phyloP scores from a whole-genome alignment of 2,329 filamentous ascomycete species.

The Hypoxylon sp. region DNA sequence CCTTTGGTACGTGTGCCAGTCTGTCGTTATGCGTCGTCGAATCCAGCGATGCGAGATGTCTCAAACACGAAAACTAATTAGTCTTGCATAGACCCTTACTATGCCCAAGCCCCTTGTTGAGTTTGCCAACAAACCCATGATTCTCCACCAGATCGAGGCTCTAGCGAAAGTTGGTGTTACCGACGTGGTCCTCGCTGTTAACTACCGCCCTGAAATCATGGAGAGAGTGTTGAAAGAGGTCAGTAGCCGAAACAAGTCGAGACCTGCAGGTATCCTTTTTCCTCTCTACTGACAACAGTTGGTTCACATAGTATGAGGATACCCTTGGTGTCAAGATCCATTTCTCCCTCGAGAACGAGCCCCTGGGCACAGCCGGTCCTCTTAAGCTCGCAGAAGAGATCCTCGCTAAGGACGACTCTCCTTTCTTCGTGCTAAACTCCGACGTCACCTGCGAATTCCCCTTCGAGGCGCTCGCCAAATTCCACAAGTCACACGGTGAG shows the following conservation, averaged over 20 bases:
- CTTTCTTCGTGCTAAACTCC: constrained; percentile 98
- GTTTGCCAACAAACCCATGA: constrained; percentile 99
- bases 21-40: constrained; percentile 19
- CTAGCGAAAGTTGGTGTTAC: constrained; percentile 94
- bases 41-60: constrained; percentile 25
- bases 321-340: constrained; percentile 95
- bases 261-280: constrained; percentile 25
- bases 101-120: constrained; percentile 98
- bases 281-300: constrained; percentile 22
- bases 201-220: constrained; percentile 99
- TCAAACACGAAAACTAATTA: constrained; percentile 44
- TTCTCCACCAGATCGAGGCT: constrained; percentile 96
- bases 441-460: constrained; percentile 99
- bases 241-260: constrained; percentile 50
- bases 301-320: constrained; percentile 78
- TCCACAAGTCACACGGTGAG: constrained; percentile 92
- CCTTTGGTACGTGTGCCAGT: constrained; percentile 78
- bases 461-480: constrained; percentile 88
- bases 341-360: constrained; percentile 96
- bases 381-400: constrained; percentile 95
- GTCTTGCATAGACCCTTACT: constrained; percentile 81
- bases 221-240: constrained; percentile 92
- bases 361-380: constrained; percentile 93
- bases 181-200: constrained; percentile 97
- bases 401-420: constrained; percentile 90